Evolutionary conservation across 75 land plant species (phyloP).

Genomic region (Ceratopteris richardii): DNA sequence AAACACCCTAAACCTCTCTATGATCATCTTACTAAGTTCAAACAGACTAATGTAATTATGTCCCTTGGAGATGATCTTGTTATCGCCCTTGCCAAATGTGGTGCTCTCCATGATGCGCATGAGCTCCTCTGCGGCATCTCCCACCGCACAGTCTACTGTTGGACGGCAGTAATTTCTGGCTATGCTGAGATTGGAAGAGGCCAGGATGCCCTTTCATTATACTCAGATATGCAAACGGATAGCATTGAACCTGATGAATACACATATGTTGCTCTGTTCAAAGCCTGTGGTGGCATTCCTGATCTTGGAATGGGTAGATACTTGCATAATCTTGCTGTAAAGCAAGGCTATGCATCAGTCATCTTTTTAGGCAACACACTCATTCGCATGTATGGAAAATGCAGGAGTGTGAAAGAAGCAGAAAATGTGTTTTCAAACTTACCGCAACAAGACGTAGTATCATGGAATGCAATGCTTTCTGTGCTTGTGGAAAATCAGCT

Average conservation of each 20-base stretch:
- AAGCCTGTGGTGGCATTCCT: background rate
- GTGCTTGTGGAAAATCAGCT: slow-evolving; percentile 15
- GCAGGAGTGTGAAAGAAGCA: slow-evolving; percentile 14
- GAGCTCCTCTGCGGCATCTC: slow-evolving; percentile 12
- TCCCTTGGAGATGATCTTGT: background rate
- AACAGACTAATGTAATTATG: too few species aligned
- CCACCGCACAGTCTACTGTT: slow-evolving; percentile 14
- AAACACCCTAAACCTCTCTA: too few species aligned
- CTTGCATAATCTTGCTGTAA: background rate
- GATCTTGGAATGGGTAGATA: background rate
- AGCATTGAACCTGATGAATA: slow-evolving; percentile 21
- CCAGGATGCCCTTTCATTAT: slow-evolving; percentile 28
- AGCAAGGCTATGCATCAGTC: background rate
- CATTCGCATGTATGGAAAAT: slow-evolving; percentile 9
- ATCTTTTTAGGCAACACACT: background rate
- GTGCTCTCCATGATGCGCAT: slow-evolving; percentile 22
- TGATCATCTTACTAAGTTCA: too few species aligned
- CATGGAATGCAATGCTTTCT: slow-evolving; percentile 40
- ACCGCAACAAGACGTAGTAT: slow-evolving; percentile 23
- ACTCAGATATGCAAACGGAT: slow-evolving; percentile 21
- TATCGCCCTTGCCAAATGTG: slow-evolving; percentile 16
- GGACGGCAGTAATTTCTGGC: slow-evolving; percentile 34
- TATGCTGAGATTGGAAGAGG: slow-evolving; percentile 32
- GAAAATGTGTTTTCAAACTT: slow-evolving; percentile 26
- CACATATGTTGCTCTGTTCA: background rate